These are phyloP conservation scores for Fusarium concolor DNA, from an alignment of 2,329 filamentous ascomycete species.

Conservation along the genomic window DNA sequence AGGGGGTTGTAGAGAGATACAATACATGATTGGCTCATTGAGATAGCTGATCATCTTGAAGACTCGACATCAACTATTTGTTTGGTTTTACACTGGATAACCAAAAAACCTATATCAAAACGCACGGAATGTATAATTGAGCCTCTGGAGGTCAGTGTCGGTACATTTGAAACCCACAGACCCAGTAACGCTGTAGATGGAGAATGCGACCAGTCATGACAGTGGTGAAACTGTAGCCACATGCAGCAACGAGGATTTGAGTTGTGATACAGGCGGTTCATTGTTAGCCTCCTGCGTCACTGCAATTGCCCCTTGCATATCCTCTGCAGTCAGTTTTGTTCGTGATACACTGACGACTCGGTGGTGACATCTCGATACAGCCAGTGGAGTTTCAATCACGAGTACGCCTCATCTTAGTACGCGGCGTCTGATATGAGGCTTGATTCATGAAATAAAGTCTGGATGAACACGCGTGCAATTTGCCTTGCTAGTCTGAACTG, in stretches of 20 bases:
- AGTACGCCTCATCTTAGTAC: slow-evolving; percentile 5
- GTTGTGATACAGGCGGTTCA: slow-evolving; percentile 8
- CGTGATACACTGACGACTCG: slow-evolving; percentile 14
- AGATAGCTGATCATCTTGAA: slow-evolving; percentile 1
- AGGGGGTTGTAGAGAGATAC: neutral
- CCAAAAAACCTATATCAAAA: neutral
- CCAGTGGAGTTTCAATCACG: slow-evolving; percentile 1
- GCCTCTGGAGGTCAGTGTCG: neutral
- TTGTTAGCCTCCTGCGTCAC: slow-evolving; percentile 21
- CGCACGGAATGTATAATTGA: neutral
- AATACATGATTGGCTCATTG: slow-evolving; percentile 19
- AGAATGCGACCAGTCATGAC: slow-evolving; percentile 18
- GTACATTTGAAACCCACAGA: neutral
- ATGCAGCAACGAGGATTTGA: slow-evolving; percentile 19
- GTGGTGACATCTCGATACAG: slow-evolving; percentile 30
- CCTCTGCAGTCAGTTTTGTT: neutral
- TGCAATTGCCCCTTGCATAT: slow-evolving; percentile 21
- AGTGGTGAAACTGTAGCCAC: slow-evolving; percentile 34
- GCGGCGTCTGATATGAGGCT: slow-evolving; percentile 8
- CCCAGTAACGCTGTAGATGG: slow-evolving; percentile 1
- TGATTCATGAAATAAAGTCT: slow-evolving; percentile 15
- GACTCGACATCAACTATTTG: neutral
- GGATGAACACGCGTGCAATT: slow-evolving; percentile 34
- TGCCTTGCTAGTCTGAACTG: slow-evolving; percentile 14
- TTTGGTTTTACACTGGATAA: neutral